These are phyloP conservation scores for Alternaria arborescens DNA, from an alignment of 2,329 filamentous ascomycete species.

Conservation along the genomic window DNA sequence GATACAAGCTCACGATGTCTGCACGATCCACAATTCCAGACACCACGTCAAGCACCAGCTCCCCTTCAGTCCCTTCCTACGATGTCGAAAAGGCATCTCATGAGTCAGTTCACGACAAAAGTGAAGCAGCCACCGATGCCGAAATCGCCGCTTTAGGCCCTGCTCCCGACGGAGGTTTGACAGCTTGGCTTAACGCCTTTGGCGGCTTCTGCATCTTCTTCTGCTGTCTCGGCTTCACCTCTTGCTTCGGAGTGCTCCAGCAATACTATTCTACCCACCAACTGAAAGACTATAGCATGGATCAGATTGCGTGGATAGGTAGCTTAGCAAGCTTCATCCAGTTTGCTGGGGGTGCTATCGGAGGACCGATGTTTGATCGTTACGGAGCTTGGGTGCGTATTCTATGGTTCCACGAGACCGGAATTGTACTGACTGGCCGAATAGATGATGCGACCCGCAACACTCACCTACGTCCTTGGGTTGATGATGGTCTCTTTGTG, in stretches of 20 bases:
- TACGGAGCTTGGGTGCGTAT: conserved; percentile 51
- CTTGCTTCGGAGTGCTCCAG: conserved; percentile 54
- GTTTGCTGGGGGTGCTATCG: conserved; percentile 63
- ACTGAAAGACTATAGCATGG: conserved; percentile 37
- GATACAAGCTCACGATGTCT: neutral
- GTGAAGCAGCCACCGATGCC: conserved; percentile 21
- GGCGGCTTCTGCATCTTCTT: conserved; percentile 45
- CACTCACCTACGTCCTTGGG: conserved; percentile 61
- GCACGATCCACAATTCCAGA: neutral
- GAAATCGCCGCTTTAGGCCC: conserved; percentile 29
- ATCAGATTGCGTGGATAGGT: conserved; percentile 56
- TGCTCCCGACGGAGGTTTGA: conserved; percentile 40
- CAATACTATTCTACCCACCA: conserved; percentile 56
- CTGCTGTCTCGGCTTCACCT: conserved; percentile 52
- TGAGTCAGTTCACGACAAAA: neutral
- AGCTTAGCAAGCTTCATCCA: conserved; percentile 55
- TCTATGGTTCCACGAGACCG: too few relatives aligned
- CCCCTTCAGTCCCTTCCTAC: neutral
- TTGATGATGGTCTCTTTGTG: conserved; percentile 67
- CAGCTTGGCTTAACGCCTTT: conserved; percentile 35
- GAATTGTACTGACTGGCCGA: neutral
- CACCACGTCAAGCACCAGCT: neutral
- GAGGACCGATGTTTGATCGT: conserved; percentile 68
- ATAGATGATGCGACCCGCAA: conserved; percentile 61
- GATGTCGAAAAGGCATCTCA: conserved; percentile 1